Base-by-base conservation (phyloP, 306 rosid genomes). In the Quercus rubra region DNA sequence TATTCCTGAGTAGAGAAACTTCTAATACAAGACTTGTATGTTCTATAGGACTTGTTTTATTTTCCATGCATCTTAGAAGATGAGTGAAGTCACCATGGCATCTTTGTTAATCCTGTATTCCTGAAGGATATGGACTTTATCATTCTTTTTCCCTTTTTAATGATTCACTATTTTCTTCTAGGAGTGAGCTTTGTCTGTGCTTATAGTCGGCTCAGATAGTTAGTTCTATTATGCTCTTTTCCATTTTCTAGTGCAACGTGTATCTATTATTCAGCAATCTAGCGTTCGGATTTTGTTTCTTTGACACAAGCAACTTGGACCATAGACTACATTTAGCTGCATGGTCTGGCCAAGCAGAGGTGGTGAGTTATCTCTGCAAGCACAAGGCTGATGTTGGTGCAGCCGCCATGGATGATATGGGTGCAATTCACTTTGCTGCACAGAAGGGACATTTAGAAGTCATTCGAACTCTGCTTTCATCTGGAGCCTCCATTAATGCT, bases 371-470 rank as follows among this genome's bases (percentile, higher is more conserved):
- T 87, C 96, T 94, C 35, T 94, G 97, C 89, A 89, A 89, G 81
- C 55, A 92, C 84, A 90, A 89, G 88, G 99, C 97, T 62, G 99
- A 91, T 84, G 97, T 88, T 43, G 92, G 94, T 73, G 98, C 97
- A 55, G 89, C 94, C 63, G 99, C 99, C 74, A 90, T 94, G 98
- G 99, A 94, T 71, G 97, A 94, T 85, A 94, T 94, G 99, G 92
- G 90, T 0, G 99, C 99, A 14, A 80, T 94, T 67, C 99, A 94
- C 86, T 94, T 94, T 72, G 99, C 98, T 51, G 87, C 91, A 1
- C 97, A 94, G 55, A 94, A 94, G 86, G 99, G 99, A 57, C 99
- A 94, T 84, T 83, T 94, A 46, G 91, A 90, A 72, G 89, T 83
- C 46, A 92, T 91, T 30, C 86, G 85, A 12, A 85, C 82, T 57